These are phyloP conservation scores for Kuraishia molischiana DNA, from an alignment of 805 yeast genomes.

Conservation along the genomic window DNA sequence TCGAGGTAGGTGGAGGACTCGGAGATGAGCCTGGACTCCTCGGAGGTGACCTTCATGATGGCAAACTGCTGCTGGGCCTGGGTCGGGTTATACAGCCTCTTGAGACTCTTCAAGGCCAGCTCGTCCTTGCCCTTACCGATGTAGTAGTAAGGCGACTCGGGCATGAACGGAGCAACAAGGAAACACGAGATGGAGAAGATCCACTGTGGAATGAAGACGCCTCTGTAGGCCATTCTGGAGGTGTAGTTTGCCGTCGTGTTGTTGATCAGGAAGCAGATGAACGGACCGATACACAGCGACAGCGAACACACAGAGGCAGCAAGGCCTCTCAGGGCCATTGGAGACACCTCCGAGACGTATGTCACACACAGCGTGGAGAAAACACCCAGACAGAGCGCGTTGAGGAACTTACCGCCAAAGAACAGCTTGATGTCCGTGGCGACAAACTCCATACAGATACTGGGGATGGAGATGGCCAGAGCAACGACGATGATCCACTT, in stretches of 20 bases:
- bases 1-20: constrained; percentile 33
- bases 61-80: constrained; percentile 5
- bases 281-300: constrained; percentile 29
- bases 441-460: constrained; percentile 25
- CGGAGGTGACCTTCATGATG: constrained; percentile 7
- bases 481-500: constrained; percentile 13
- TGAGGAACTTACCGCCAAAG: constrained; percentile 29
- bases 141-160: constrained; percentile 13
- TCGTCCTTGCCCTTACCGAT: constrained; percentile 29
- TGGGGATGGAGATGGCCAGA: neutral
- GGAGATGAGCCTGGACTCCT: constrained; percentile 29
- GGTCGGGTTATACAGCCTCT: constrained; percentile 1
- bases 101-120: constrained; percentile 27
- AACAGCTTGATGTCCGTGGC: constrained; percentile 25
- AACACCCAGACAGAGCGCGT: constrained; percentile 34
- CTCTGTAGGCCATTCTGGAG: constrained; percentile 11
- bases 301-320: constrained; percentile 30
- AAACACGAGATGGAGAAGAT: constrained; percentile 6
- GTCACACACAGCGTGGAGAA: constrained; percentile 28
- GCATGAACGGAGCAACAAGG: constrained; percentile 3
- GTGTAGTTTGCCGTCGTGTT: constrained; percentile 18
- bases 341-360: constrained; percentile 34
- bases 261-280: constrained; percentile 22
- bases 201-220: constrained; percentile 12
- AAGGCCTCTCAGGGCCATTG: constrained; percentile 28